phyloP scores from a whole-genome alignment of 202 grass and related monocot genomes.

The Zizania palustris region DNA sequence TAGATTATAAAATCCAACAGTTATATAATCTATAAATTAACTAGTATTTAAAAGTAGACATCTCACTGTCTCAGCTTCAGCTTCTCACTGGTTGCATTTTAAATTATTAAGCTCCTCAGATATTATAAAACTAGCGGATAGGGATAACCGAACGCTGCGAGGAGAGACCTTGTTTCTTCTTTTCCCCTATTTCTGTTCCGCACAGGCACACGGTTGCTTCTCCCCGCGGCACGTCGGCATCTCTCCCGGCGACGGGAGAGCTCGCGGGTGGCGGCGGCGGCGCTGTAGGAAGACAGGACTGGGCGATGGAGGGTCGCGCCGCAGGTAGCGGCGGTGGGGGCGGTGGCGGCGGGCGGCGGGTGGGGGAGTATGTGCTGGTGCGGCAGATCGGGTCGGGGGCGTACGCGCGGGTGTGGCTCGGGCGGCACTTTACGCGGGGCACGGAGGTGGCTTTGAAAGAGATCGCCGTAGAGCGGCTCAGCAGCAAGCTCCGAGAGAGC shows the following conservation, averaged over 20 bases:
- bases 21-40: too few relatives aligned
- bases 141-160: constrained; percentile 47
- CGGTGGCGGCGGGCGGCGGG: constrained; percentile 38
- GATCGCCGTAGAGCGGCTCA: constrained; percentile 78
- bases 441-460: constrained; percentile 92
- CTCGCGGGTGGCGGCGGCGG: constrained; percentile 1
- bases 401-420: constrained; percentile 85
- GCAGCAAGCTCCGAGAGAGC: constrained; percentile 85
- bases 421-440: constrained; percentile 45
- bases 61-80: too few relatives aligned
- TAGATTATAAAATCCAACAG: too few relatives aligned
- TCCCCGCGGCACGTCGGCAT: constrained; percentile 44
- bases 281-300: constrained; percentile 13
- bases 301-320: constrained; percentile 38
- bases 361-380: constrained; percentile 77
- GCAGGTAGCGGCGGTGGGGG: constrained; percentile 36
- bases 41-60: too few relatives aligned
- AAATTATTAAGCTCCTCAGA: too few relatives aligned
- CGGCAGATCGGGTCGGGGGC: constrained; percentile 79
- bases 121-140: constrained; percentile 37
- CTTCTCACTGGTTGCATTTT: too few relatives aligned
- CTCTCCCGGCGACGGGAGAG: constrained; percentile 24
- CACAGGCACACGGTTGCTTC: constrained; percentile 57
- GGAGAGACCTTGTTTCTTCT: constrained; percentile 30
- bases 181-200: constrained; percentile 17